phyloP scores from a whole-genome alignment of 83 land plant genomes.

The Larix sibirica region DNA sequence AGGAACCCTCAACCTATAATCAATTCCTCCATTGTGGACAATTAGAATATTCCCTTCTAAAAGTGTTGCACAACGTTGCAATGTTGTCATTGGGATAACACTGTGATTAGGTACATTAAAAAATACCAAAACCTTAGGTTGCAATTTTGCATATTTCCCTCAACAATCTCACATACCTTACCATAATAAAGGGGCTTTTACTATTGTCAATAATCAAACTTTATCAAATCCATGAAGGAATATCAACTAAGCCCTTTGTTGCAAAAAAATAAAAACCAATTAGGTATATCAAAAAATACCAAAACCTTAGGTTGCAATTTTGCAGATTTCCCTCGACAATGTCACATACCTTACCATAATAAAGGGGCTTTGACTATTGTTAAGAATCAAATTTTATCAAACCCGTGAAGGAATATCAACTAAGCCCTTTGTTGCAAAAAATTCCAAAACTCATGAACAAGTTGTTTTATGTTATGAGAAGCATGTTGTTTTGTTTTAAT shows the following conservation, averaged over 20 bases:
- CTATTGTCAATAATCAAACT: slow-evolving; percentile 39
- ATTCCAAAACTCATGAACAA: slow-evolving; percentile 87
- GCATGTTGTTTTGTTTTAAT: slow-evolving; percentile 10
- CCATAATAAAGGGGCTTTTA: slow-evolving; percentile 36
- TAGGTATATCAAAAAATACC: slow-evolving; percentile 85
- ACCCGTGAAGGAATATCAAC: slow-evolving; percentile 84
- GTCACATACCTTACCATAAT: slow-evolving; percentile 77
- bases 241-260: slow-evolving; percentile 71
- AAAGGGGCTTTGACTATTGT: slow-evolving; percentile 7
- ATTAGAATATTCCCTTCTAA: slow-evolving; percentile 70
- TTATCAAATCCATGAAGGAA: slow-evolving; percentile 85
- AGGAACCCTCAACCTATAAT: slow-evolving; percentile 65
- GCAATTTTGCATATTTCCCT: slow-evolving; percentile 93
- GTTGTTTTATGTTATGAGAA: slow-evolving; percentile 31
- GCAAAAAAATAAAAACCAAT: slow-evolving; percentile 6
- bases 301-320: slow-evolving; percentile 72
- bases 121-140: slow-evolving; percentile 71
- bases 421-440: slow-evolving; percentile 85
- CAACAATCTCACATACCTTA: slow-evolving; percentile 78
- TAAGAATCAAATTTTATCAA: slow-evolving; percentile 65
- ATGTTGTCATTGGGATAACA: slow-evolving; percentile 86
- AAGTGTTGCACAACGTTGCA: slow-evolving; percentile 90
- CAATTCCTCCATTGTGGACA: slow-evolving; percentile 65
- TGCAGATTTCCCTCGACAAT: slow-evolving; percentile 87
- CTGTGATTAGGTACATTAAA: slow-evolving; percentile 88